Base-by-base conservation (phyloP, 305 asterid genomes). In the Ruellia speciosa region DNA sequence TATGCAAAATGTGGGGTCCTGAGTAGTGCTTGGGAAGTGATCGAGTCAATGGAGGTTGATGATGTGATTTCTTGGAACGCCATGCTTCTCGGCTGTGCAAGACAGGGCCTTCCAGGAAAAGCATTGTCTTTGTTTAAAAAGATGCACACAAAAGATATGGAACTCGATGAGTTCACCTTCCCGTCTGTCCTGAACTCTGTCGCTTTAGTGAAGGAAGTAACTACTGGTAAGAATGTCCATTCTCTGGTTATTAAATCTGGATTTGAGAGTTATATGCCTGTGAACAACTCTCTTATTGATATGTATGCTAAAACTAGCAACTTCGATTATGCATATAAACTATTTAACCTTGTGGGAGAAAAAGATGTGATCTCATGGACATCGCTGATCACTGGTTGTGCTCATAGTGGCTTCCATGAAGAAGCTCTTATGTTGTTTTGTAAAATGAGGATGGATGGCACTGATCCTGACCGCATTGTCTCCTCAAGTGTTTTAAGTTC, bases 281-380 rank as follows among this genome's bases (percentile, higher is more conserved):
- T 90, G 59, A 56, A 62, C 71, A 90, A 90, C 65, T 86, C 95
- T 39, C 86, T 87, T 19, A 75, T 87, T 19, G 94, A 90, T 67
- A 87, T 85, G 97, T 85, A 85, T 60, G 92, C 97, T 40, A 90
- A 90, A 54, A 80, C 71, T 56, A 78, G 77, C 12, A 64, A 73
- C 62, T 53, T 77, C 54, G 68, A 50, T 65, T 68, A 52, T 43
- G 88, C 96, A 0, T 54, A 60, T 58, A 68, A 45, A 68, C 58
- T 74, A 62, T 83, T 87, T 31, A 66, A 77, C 55, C 55, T 24
- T 18, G 70, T 77, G 59, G 61, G 34, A 49, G 87, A 77, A 14
- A 90, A 74, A 71, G 95, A 90, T 73, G 87, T 87, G 16, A 75
- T 90, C 70, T 85, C 94, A 13, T 90, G 96, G 98, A 90, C 95